Base-by-base conservation (phyloP, 2,329 filamentous ascomycete species). In the Cadophora sp. region DNA sequence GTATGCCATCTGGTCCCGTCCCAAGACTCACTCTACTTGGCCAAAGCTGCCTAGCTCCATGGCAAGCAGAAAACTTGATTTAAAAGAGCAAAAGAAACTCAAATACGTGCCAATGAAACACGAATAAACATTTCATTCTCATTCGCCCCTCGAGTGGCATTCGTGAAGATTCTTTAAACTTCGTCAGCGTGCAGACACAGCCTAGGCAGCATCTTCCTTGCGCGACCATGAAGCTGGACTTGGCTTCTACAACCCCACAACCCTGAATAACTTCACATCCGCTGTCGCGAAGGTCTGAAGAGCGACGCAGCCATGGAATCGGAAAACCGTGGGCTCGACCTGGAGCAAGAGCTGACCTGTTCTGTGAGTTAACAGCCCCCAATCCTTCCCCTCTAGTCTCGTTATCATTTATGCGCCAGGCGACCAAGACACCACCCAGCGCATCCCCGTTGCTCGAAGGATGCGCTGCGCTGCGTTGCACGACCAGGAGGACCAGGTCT, bases 331-430 rank as follows among this genome's bases (percentile, higher is more conserved):
- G 83, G 81, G 67, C 79, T 89, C 75, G 93, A 96, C 79, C 84
- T 97, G 74, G 96, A 97, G 82, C 95, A 91, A 80, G 96, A 99
- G 86, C 83, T 98, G 81, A 94, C 91, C 63, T 98, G 95, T 83
- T 97, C 95, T 78, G 94, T 97, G 86, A 82, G 91, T 87, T 50
- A 58, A 16, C 62, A 68, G 22, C 48, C 61, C 53, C 55, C 39
- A 55, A 22, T 18, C 36, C 43, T 41, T 30, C 3, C 27, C 27
- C 4, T 30, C 27, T 6, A n/a, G n/a, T n/a, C 27, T 30, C 27
- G 27, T 30, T 30, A 30, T 30, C 27, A 30, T 4, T 30, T 51
- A 51, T 62, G 62, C 60, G 64, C 59, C 64, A 33, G 58, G 30
- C 45, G 56, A 24, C 33, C 45, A 48, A 60, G 55, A 67, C 65